phyloP scores from a whole-genome alignment of 2,329 filamentous ascomycete species.

The Trichoderma atrobrunneum region DNA sequence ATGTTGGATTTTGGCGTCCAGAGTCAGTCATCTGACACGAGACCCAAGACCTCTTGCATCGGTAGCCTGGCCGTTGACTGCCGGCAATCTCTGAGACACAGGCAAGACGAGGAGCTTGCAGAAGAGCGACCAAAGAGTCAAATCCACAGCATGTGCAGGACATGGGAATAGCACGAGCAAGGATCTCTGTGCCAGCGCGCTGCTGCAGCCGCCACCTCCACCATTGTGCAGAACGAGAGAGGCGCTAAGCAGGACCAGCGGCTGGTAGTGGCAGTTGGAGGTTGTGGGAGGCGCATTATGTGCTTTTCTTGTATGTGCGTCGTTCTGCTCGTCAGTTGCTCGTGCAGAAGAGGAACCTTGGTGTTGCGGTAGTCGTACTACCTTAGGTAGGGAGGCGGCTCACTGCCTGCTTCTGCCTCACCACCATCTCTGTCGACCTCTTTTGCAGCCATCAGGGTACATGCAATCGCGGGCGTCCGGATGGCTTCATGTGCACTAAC shows the following conservation, averaged over 20 bases:
- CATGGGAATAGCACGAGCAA: conserved; percentile 1
- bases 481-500: background rate
- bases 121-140: background rate
- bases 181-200: conserved; percentile 16
- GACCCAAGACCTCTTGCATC: conserved; percentile 9
- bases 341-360: conserved; percentile 10
- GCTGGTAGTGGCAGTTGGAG: conserved; percentile 4
- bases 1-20: conserved; percentile 18
- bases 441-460: background rate
- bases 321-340: conserved; percentile 14
- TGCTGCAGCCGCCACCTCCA: conserved; percentile 17
- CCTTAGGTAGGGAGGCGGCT: background rate
- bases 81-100: conserved; percentile 3
- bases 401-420: background rate
- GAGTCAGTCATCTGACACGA: conserved; percentile 17
- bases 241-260: conserved; percentile 15
- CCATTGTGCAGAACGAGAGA: conserved; percentile 8
- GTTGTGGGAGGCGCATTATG: background rate
- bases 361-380: background rate
- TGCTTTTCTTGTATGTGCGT: conserved; percentile 8
- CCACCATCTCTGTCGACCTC: background rate
- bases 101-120: background rate
- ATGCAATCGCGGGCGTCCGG: background rate
- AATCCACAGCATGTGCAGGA: background rate
- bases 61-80: conserved; percentile 9